Base-by-base conservation (phyloP, 2,329 filamentous ascomycete species). In the Mycosphaerella sp. region DNA sequence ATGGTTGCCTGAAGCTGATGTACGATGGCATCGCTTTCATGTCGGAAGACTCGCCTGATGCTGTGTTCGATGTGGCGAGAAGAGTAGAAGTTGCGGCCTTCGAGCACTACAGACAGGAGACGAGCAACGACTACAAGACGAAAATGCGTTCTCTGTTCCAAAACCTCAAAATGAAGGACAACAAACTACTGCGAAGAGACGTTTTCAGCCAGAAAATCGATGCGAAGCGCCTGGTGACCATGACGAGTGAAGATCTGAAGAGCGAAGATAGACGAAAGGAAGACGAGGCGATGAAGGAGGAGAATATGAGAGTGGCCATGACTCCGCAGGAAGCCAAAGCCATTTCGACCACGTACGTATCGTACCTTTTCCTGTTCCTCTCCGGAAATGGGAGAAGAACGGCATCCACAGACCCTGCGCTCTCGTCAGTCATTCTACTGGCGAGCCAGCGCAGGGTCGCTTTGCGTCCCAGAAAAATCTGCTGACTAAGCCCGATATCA, bases 281-380 rank as follows among this genome's bases (percentile, higher is more conserved):
- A 65, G 89, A 96, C 61, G 75, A 80, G 61, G 82, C 82, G 68
- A 78, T 95, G 44, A 79, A 89, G 67, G 82, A 87, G 71, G 89
- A 96, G 72, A 98, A 98, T 71, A 90, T 97, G 87, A 89, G 89
- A 75, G 89, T 91, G 71, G 89, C 93, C 1, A 94, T 97, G 83
- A 90, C 95, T 9, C 87, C 91, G 51, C 86, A 90, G 77, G 86
- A 83, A 14, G 86, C 95, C 72, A 93, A 89, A 78, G 90, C 86
- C 67, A 89, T 96, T 73, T 62, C 59, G 8, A 63, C 61, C 17
- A 67, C 63, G 64, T 67, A 64, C 42, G 62, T 64, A 25, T 25
- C 21, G 16, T 18, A 40, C 10, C 30, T 37, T 21, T 30, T 21
- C 10, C 35, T 30, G n/a, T 7, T 27, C 34, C 30, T 13, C 21